Evolutionary conservation across 768 basidiomycete species (phyloP), one percentile per base, ranked within the genome.

Genomic region (Serendipita sp.): DNA sequence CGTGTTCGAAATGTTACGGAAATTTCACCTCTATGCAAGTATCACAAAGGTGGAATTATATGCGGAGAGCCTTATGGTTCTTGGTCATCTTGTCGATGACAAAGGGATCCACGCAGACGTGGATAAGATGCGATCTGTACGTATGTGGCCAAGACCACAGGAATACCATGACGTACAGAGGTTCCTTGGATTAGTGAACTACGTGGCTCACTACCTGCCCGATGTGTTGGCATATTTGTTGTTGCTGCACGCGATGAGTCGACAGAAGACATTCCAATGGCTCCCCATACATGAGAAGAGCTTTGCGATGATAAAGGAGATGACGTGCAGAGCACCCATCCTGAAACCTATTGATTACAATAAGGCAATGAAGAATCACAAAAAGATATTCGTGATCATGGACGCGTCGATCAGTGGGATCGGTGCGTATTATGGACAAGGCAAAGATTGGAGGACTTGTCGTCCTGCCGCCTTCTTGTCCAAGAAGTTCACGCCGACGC

Each of bases 381-480:
- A 66, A 2, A 58, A 38, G 0, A 71, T 75, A 5, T 71, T 68
- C 62, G 51, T 76, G 28, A 67, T 73, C 0, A 74, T 70, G 0
- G 73, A 76, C 64, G 73, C 71, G 0, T 73, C 71, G 22, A 34
- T 65, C 0, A 72, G 71, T 0, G 71, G 75, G 0, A 64, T 71
- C 1, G 66, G 70, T 0, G 75, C 74, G 0, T 63, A 74, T 0
- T 42, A 76, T 3, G 61, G 64, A 13, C 72, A 73, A 62, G 71
- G 72, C 0, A 20, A 56, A 0, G 67, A 69, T n/a, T 71, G 70
- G 68, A 66, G 69, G n/a, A 66, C 63, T 0, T 74, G 70, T 0
- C 64, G 64, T 0, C 56, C 72, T 1, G 70, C 69, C 0, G 71
- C 71, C 1, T 76, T 75, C 51, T 75, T 69, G 44, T 76, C 73